Percentiles rank a stretch among this genome's conserved stretches.
phyloP scores from a whole-genome alignment of 306 rosid species.

The Clitoria ternatea region DNA sequence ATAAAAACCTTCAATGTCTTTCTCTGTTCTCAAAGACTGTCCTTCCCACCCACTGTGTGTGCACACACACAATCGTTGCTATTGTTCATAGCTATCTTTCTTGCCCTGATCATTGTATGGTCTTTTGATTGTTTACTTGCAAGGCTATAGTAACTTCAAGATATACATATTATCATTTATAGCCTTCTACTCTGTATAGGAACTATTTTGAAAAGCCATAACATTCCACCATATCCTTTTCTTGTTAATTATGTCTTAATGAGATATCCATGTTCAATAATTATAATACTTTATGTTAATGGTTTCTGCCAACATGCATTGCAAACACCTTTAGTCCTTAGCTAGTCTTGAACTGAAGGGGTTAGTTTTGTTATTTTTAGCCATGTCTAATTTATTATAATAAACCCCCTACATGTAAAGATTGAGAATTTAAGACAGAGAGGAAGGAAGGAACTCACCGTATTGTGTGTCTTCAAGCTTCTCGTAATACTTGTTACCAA shows the following conservation, averaged over 20 bases:
- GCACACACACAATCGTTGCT: neutral
- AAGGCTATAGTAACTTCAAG: neutral
- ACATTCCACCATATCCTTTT: neutral
- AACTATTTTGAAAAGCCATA: conserved; percentile 1
- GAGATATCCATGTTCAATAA: neutral
- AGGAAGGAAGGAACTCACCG: conserved; percentile 53
- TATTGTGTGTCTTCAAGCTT: conserved; percentile 49
- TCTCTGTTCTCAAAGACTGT: neutral
- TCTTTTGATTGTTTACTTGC: neutral
- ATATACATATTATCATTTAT: neutral
- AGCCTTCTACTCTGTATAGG: neutral
- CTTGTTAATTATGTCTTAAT: neutral
- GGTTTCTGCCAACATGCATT: neutral
- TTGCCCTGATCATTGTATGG: neutral
- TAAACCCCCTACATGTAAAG: neutral
- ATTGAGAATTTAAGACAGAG: neutral
- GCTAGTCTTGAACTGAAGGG: conserved; percentile 1
- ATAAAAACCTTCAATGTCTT: neutral
- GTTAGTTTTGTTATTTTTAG: neutral
- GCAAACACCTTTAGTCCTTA: neutral
- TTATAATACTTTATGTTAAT: neutral
- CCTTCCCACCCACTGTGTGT: neutral
- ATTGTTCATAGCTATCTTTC: neutral
- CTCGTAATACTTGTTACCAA: conserved; percentile 92
- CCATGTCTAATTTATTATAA: conserved; percentile 4